Conservation (phyloP, 78 protist genomes). For the Corallochytrium limacisporum region DNA sequence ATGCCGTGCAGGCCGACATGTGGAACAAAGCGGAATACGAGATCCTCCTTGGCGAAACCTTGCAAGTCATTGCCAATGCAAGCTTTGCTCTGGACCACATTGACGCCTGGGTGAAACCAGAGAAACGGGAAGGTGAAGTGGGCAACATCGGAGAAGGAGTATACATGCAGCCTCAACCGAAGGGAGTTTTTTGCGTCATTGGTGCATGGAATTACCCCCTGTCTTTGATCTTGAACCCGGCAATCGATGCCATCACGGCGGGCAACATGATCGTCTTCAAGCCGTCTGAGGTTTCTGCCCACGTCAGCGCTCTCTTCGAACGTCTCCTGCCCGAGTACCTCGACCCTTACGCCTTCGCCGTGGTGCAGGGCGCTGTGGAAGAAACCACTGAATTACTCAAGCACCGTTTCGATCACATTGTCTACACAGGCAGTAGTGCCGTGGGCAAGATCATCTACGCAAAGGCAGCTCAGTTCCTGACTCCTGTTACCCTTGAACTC, state of each 20-base stretch:
- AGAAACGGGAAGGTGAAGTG: not conserved
- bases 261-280: conserved; percentile 46
- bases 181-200: conserved; percentile 33
- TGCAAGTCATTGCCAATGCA: not conserved
- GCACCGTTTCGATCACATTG: conserved; percentile 21
- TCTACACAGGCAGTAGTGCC: conserved; percentile 50
- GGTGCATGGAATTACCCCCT: conserved; percentile 66
- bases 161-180: conserved; percentile 18
- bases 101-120: not conserved
- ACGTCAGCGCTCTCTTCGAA: not conserved
- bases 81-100: not conserved
- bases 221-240: conserved; percentile 16
- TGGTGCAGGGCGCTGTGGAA: conserved; percentile 25
- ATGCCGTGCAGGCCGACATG: not conserved
- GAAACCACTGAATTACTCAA: conserved; percentile 18
- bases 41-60: not conserved
- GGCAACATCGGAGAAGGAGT: not conserved
- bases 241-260: conserved; percentile 48
- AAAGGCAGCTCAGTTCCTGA: conserved; percentile 33
- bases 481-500: conserved; percentile 51
- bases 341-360: not conserved
- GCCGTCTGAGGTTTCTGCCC: conserved; percentile 30
- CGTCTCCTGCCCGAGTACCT: conserved; percentile 12
- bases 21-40: not conserved
- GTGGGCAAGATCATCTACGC: conserved; percentile 20